Conservation (phyloP, 768 basidiomycete species). For the Leccinum subtestaceum region DNA sequence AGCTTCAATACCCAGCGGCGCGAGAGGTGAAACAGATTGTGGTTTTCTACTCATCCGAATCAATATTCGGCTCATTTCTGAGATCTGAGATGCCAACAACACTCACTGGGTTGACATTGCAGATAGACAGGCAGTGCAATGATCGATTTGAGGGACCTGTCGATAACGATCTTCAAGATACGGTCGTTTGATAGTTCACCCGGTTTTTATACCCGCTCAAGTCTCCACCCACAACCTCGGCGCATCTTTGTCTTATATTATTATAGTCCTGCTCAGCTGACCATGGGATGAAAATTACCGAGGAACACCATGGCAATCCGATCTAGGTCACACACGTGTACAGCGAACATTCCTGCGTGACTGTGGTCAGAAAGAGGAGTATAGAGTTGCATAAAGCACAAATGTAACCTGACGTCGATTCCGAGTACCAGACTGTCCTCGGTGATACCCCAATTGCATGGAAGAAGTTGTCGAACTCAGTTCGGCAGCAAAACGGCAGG, state of each 20-base stretch:
- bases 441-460: too few relatives aligned
- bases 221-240: background rate
- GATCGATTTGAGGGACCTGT: background rate
- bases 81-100: background rate
- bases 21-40: constrained; percentile 52
- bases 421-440: too few relatives aligned
- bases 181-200: background rate
- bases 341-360: background rate
- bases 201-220: background rate
- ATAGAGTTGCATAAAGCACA: too few relatives aligned
- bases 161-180: background rate
- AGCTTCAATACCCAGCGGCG: constrained; percentile 60
- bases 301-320: background rate
- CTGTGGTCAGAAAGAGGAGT: background rate
- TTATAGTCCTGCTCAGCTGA: background rate
- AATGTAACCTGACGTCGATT: too few relatives aligned
- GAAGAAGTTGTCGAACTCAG: background rate
- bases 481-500: too few relatives aligned
- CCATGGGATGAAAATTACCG: background rate
- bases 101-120: constrained; percentile 18
- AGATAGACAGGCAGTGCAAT: background rate
- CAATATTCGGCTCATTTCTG: background rate
- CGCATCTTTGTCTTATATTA: too few relatives aligned
- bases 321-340: background rate
- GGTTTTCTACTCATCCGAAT: constrained; percentile 10